These are phyloP conservation scores for Cucumis cinereus DNA, from an alignment of 306 rosid genomes.

Conservation along the genomic window DNA sequence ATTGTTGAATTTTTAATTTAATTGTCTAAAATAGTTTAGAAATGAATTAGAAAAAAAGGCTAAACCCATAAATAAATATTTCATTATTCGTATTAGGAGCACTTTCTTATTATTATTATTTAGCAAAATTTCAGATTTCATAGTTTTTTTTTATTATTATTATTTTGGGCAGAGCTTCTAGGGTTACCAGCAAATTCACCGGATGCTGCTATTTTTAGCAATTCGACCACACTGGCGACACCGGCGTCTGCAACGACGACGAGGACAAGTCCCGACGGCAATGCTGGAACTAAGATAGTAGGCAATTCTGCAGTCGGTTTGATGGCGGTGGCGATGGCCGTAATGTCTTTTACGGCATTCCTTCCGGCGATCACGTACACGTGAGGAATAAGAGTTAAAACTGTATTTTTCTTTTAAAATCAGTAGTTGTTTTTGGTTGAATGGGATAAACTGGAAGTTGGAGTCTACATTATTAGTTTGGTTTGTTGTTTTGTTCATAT, in stretches of 20 bases:
- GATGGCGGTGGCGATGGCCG: slow-evolving; percentile 17
- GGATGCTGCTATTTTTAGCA: slow-evolving; percentile 68
- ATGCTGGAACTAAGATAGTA: slow-evolving; percentile 14
- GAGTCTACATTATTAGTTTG: not conserved
- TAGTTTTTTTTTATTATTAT: not conserved
- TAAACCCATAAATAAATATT: no score
- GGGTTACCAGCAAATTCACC: slow-evolving; percentile 57
- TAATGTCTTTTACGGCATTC: slow-evolving; percentile 10
- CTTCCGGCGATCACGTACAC: not conserved
- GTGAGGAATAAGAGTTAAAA: not conserved
- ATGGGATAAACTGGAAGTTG: not conserved
- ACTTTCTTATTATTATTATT: no score
- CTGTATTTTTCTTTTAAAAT: not conserved
- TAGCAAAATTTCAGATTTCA: no score
- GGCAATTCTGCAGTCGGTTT: slow-evolving; percentile 10
- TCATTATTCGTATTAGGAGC: no score
- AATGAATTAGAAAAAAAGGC: no score
- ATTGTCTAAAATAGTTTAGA: no score
- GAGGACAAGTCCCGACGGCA: not conserved
- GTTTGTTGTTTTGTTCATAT: not conserved
- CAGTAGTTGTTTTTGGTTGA: not conserved
- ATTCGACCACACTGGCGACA: slow-evolving; percentile 3
- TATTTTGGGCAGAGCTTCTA: slow-evolving; percentile 39
- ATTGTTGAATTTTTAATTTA: no score
- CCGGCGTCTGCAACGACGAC: not conserved